Percentiles rank a stretch among this genome's conserved stretches.
Evolutionary conservation across 2,329 filamentous ascomycete genomes (phyloP).

Genomic region (Hyphodiscus sp.): DNA sequence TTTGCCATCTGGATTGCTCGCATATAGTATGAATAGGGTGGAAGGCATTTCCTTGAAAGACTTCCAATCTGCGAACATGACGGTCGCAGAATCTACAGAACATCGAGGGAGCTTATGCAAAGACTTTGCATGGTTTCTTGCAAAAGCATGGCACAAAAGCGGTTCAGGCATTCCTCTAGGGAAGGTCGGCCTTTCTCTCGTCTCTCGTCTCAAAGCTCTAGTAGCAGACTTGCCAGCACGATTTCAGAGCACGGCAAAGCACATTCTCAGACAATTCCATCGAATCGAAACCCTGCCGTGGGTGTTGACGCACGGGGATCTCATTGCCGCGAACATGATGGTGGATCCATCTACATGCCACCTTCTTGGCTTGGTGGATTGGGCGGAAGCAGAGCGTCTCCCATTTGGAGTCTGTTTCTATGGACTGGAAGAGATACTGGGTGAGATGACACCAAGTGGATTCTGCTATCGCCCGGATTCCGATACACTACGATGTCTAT

Average conservation of each 20-base stretch:
- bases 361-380: constrained; percentile 53
- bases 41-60: constrained; percentile 33
- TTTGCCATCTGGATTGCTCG: constrained; percentile 26
- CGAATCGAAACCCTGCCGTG: constrained; percentile 42
- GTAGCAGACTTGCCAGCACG: constrained; percentile 31
- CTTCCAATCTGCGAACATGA: constrained; percentile 22
- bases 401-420: constrained; percentile 56
- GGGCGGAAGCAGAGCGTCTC: constrained; percentile 56
- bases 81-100: background rate
- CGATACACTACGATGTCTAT: constrained; percentile 37
- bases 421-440: constrained; percentile 54
- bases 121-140: constrained; percentile 38
- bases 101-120: constrained; percentile 31
- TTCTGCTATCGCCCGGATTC: constrained; percentile 41
- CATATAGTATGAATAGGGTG: constrained; percentile 38
- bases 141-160: constrained; percentile 31
- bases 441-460: constrained; percentile 32
- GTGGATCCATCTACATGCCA: constrained; percentile 37
- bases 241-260: constrained; percentile 18
- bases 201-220: constrained; percentile 35
- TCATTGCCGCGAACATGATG: constrained; percentile 52
- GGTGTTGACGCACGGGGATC: constrained; percentile 54
- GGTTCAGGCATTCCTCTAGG: constrained; percentile 16
- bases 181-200: constrained; percentile 37
- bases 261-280: constrained; percentile 26